Evolutionary conservation across 73 alveolate genomes (phyloP), one percentile per base, ranked within the genome.

Genomic region (Effrenium voratum): DNA sequence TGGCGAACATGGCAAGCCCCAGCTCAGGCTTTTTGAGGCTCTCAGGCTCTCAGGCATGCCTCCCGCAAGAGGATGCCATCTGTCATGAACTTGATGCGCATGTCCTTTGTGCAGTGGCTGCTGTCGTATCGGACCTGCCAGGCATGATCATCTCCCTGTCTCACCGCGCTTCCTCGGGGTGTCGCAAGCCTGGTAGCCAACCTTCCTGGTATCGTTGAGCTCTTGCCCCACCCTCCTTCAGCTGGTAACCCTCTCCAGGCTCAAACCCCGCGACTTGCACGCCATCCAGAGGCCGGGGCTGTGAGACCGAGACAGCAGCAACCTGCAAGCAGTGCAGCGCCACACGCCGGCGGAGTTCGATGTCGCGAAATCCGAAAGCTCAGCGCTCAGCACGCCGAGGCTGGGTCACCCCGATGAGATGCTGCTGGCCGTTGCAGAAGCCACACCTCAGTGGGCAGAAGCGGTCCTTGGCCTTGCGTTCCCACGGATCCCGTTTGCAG

Each of bases 151-250:
- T n/a, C 22, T 32, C 2, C 55, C 15, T n/a, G 8, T 16, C 30
- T 30, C 30, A 43, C 22, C 12, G 22, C 1, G 47, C 6, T 13
- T 73, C 50, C 19, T 10, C 32, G 50, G 28, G 28, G 8, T 13
- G 5, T 49, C 8, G 15, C 41, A 28, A 1, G 76, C 98, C 93
- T 93, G 98, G 55, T 93, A 77, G 44, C 98, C 98, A 24, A 77
- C 98, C 68, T n/a, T 57, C 41, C 84, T 84, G 1, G 84, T 4
- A 68, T 75, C 38, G 84, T 93, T 93, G 73, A 93, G 41, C 57
- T 93, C 98, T 45, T 93, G 93, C 47, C 98, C 98, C 57, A 99
- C 99, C 68, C 99, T 96, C 98, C 99, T 99, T 90, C 73, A 57
- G 1, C 72, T 30, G n/a, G 28, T 22, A 30, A 22, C 28, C 1